A percentile compares a stretch with the other conserved stretches of the same genome.
phyloP scores from a whole-genome alignment of 192 early-diverging fungal genomes.

The Linnemannia schmuckeri region DNA sequence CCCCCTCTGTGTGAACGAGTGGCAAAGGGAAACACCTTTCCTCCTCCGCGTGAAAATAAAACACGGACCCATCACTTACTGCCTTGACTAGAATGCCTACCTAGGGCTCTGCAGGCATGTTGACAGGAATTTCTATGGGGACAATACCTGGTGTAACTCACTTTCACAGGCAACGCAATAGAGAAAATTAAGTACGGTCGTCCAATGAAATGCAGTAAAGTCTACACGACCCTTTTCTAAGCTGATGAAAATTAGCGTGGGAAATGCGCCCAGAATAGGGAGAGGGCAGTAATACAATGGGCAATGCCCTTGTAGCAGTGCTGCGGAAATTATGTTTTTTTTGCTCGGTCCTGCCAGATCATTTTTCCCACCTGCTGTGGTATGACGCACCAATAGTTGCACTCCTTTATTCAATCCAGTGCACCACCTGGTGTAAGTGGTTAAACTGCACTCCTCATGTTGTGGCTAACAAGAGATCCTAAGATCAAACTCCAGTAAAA shows the following conservation, averaged over 20 bases:
- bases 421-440: too few relatives aligned
- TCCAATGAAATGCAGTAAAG: constrained; percentile 7
- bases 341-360: not conserved
- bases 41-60: constrained; percentile 16
- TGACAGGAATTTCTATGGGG: constrained; percentile 11
- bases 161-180: not conserved
- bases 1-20: constrained; percentile 4
- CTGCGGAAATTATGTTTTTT: not conserved
- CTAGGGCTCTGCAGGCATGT: not conserved
- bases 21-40: not conserved
- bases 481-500: too few relatives aligned
- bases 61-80: not conserved
- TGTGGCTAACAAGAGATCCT: too few relatives aligned
- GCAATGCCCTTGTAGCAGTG: not conserved
- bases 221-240: not conserved
- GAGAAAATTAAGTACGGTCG: constrained; percentile 2
- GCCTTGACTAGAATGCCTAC: constrained; percentile 5
- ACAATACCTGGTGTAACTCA: not conserved
- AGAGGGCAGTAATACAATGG: not conserved
- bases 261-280: constrained; percentile 6
- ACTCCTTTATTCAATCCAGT: too few relatives aligned
- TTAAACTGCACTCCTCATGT: too few relatives aligned
- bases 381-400: not conserved
- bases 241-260: not conserved
- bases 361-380: constrained; percentile 1